Percentiles rank a stretch among this genome's conserved stretches.
phyloP scores from a whole-genome alignment of 1,139 yeast species.

The Debaryomyces nepalensis region DNA sequence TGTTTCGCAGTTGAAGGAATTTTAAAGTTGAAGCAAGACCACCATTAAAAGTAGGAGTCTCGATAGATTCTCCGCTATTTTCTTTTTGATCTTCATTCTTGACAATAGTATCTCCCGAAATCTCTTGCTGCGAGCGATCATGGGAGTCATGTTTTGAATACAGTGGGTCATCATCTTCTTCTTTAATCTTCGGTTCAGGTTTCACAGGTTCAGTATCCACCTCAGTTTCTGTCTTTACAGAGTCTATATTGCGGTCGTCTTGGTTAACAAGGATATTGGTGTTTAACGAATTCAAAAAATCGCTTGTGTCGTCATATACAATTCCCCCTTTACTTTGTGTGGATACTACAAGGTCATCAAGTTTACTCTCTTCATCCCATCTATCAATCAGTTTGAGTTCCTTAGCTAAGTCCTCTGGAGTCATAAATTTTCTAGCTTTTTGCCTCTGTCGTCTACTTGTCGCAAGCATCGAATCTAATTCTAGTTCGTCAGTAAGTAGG shows the following conservation, averaged over 20 bases:
- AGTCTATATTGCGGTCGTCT: neutral
- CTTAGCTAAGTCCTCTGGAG: slow-evolving; percentile 53
- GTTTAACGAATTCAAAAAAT: slow-evolving; percentile 52
- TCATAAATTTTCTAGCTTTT: slow-evolving; percentile 29
- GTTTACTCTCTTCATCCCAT: slow-evolving; percentile 34
- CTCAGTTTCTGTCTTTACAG: slow-evolving; percentile 7
- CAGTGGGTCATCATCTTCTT: slow-evolving; percentile 16
- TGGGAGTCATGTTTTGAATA: slow-evolving; percentile 2
- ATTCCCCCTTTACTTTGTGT: slow-evolving; percentile 26
- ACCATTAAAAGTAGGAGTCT: slow-evolving; percentile 40
- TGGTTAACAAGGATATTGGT: slow-evolving; percentile 14
- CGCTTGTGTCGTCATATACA: slow-evolving; percentile 61
- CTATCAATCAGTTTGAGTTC: slow-evolving; percentile 43
- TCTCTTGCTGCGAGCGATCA: neutral
- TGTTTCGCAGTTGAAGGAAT: slow-evolving; percentile 54
- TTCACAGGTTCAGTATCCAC: slow-evolving; percentile 8
- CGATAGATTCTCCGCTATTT: slow-evolving; percentile 15
- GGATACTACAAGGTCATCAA: slow-evolving; percentile 23
- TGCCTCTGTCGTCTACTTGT: slow-evolving; percentile 46
- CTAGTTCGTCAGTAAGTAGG: slow-evolving; percentile 48
- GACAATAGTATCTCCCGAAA: neutral
- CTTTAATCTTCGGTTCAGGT: slow-evolving; percentile 12
- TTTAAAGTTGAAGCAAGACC: slow-evolving; percentile 65
- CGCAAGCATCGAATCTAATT: slow-evolving; percentile 48
- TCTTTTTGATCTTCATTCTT: slow-evolving; percentile 13